Evolutionary conservation across 371 early-diverging fungal genomes (phyloP).

Genomic region (Mucor circinelloides): DNA sequence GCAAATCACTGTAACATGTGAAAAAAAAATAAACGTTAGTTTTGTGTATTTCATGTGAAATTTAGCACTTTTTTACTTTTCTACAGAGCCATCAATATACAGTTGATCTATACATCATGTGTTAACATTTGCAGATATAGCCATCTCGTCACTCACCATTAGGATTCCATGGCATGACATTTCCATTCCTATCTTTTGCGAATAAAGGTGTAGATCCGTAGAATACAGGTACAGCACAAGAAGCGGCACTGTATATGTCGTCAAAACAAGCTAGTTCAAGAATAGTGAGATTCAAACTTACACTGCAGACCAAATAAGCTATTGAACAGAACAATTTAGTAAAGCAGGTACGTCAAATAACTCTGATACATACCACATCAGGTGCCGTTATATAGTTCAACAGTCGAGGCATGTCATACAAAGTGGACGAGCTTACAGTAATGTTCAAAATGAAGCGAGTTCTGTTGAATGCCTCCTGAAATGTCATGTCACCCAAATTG

Average conservation of each 20-base stretch:
- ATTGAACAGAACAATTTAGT: neutral
- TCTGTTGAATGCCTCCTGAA: slow-evolving; percentile 78
- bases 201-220: slow-evolving; percentile 71
- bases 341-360: neutral
- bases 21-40: neutral
- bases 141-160: slow-evolving; percentile 47
- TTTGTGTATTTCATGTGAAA: neutral
- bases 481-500: slow-evolving; percentile 86
- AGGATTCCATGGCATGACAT: slow-evolving; percentile 73
- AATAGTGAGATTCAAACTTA: slow-evolving; percentile 34
- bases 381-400: slow-evolving; percentile 84
- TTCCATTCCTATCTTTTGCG: slow-evolving; percentile 70
- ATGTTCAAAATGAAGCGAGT: slow-evolving; percentile 78
- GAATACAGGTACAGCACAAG: slow-evolving; percentile 77
- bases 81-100: slow-evolving; percentile 64
- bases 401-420: slow-evolving; percentile 77
- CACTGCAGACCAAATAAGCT: slow-evolving; percentile 86
- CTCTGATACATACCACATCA: slow-evolving; percentile 59
- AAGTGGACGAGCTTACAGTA: slow-evolving; percentile 74
- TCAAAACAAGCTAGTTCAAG: neutral
- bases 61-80: slow-evolving; percentile 56
- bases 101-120: slow-evolving; percentile 48
- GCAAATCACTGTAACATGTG: slow-evolving; percentile 48
- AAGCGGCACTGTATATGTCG: slow-evolving; percentile 57
- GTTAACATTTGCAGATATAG: neutral